Evolutionary conservation across 441 rosid species (phyloP), one percentile per base, ranked within the genome.

Genomic region (Theobroma grandiflorum): DNA sequence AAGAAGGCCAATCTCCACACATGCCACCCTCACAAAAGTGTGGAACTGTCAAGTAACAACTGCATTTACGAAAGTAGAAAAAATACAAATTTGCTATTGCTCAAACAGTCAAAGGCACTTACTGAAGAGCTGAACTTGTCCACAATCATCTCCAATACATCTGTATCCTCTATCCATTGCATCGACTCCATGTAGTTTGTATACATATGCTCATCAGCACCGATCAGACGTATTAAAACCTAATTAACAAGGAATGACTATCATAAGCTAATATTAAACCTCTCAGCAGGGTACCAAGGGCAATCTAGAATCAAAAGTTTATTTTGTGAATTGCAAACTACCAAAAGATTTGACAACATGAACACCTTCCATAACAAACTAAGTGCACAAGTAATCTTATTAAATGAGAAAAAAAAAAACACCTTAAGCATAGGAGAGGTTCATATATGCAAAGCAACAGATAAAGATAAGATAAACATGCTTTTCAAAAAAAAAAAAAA

Each of bases 81-180:
- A 50, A 50, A n/a, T 52, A 15, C 50, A 73, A 22, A 9, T 57
- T 35, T 66, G 15, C n/a, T 35, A 57, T 65, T 76, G 65, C 52
- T 43, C 68, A 67, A 55, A 61, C 33, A 70, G 68, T 43, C 6
- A 18, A 76, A 40, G 72, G 68, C 79, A 89, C 97, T 87, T 88
- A 96, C 99, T 40, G 99, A 93, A 85, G 95, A 92, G 90, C 97
- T 94, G 88, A 96, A 94, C 87, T 94, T 96, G 85, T 92, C 93
- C 59, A 90, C 91, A 84, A 96, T 96, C 98, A 93, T 92, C 88
- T 96, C 96, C 84, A 96, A 82, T 62, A 94, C 91, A 89, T 94
- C 91, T 65, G 94, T 93, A 74, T 93, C 97, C 79, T 93, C 97
- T 74, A 96, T 90, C 99, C 99, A 94, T 83, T 87, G 94, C 92